A percentile compares a stretch with the other conserved stretches of the same genome.
Evolutionary conservation across 305 asterid genomes (phyloP).

Genomic region (Ajuga reptans): DNA sequence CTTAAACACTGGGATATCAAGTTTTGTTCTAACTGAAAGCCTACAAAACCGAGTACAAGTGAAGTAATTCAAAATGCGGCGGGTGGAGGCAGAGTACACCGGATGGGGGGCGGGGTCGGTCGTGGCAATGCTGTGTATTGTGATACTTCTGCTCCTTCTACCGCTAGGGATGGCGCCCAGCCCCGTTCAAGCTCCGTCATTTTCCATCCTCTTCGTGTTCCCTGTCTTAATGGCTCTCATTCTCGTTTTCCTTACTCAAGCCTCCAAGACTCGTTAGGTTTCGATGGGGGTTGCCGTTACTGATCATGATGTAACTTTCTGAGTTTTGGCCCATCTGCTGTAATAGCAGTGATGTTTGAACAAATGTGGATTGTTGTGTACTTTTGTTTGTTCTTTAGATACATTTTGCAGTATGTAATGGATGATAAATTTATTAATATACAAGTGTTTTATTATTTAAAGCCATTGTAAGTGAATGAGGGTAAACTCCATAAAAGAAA

Average conservation of each 20-base stretch:
- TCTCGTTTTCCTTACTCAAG: constrained; percentile 31
- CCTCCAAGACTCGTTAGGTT: constrained; percentile 24
- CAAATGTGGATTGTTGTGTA: background rate
- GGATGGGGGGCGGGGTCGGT: constrained; percentile 53
- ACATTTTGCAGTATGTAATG: no score
- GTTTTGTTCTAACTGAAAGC: background rate
- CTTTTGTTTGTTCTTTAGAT: no score
- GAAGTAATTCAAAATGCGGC: background rate
- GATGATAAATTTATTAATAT: no score
- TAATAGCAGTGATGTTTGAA: background rate
- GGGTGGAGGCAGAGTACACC: constrained; percentile 26
- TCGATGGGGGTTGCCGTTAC: background rate
- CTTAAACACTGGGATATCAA: background rate
- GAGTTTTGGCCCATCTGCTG: no score
- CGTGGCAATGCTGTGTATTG: constrained; percentile 32
- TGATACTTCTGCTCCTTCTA: constrained; percentile 25
- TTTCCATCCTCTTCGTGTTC: constrained; percentile 20
- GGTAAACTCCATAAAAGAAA: no score
- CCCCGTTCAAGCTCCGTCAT: constrained; percentile 33
- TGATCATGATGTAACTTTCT: no score
- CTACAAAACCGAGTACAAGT: no score
- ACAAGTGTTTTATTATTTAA: no score
- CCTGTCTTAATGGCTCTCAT: constrained; percentile 32
- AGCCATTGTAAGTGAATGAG: no score
- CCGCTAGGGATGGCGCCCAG: constrained; percentile 44